Evolutionary conservation across 768 basidiomycete species (phyloP).

Genomic region (Kockovaella imperatae): DNA sequence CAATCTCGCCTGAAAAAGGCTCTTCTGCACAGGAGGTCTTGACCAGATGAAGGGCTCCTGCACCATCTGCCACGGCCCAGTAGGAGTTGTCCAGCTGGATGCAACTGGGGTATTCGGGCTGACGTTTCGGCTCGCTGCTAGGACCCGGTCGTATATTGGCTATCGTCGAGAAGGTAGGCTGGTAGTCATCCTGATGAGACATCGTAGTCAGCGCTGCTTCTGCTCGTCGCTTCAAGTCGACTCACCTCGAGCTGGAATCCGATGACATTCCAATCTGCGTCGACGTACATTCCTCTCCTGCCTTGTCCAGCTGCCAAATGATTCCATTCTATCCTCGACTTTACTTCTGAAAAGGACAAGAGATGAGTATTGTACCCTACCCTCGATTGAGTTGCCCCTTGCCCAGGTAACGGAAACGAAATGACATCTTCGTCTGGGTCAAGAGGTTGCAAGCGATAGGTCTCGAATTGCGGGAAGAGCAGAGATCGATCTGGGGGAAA

Average conservation of each 20-base stretch:
- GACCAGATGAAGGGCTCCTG: slow-evolving; percentile 27
- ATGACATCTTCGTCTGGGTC: slow-evolving; percentile 18
- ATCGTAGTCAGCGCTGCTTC: neutral
- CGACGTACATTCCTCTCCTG: slow-evolving; percentile 30
- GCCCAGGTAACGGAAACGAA: slow-evolving; percentile 19
- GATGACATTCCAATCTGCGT: slow-evolving; percentile 32
- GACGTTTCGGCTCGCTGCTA: neutral
- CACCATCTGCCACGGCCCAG: slow-evolving; percentile 29
- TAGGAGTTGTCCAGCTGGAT: slow-evolving; percentile 4
- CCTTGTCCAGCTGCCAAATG: slow-evolving; percentile 16
- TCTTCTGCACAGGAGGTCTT: slow-evolving; percentile 7
- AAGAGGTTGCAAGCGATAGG: slow-evolving; percentile 35
- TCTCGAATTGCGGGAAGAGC: slow-evolving; percentile 41
- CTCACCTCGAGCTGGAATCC: slow-evolving; percentile 28
- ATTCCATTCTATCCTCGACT: slow-evolving; percentile 35
- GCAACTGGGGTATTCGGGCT: slow-evolving; percentile 30
- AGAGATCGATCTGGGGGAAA: slow-evolving; percentile 27
- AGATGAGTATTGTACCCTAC: slow-evolving; percentile 16
- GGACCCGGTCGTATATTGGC: slow-evolving; percentile 17
- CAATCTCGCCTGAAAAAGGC: slow-evolving; percentile 8
- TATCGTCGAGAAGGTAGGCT: slow-evolving; percentile 18
- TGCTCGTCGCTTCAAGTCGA: neutral
- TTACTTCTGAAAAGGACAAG: slow-evolving; percentile 30
- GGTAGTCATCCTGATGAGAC: slow-evolving; percentile 14
- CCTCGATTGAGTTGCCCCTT: slow-evolving; percentile 29